Evolutionary conservation across 23 red algal species (phyloP).

Genomic region (Gracilaria domingensis): DNA sequence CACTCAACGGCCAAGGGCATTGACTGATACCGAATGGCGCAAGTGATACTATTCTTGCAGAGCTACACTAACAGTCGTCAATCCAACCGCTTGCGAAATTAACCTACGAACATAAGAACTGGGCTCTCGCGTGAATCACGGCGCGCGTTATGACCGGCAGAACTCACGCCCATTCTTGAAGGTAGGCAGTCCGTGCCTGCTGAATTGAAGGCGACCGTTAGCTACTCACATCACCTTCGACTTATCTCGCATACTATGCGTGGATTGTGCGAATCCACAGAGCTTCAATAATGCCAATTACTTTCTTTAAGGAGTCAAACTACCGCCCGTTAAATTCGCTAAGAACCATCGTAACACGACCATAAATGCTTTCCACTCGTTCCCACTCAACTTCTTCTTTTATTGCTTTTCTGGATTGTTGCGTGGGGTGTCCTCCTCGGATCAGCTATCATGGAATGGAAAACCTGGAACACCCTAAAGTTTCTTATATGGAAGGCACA

Average conservation of each 20-base stretch:
- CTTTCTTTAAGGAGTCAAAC: background rate
- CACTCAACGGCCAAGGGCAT: background rate
- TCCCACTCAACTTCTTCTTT: background rate
- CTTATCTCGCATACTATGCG: too few species aligned
- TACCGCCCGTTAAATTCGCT: slow-evolving; percentile 1
- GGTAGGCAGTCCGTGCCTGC: background rate
- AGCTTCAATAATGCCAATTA: background rate
- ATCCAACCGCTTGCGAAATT: background rate
- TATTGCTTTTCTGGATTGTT: background rate
- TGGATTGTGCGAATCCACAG: background rate
- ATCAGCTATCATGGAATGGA: background rate
- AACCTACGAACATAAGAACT: background rate
- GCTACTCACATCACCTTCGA: background rate
- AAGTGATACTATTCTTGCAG: background rate
- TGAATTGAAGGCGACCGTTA: slow-evolving; percentile 20
- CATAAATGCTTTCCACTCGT: background rate
- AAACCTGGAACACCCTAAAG: too few species aligned
- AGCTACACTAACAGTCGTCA: background rate
- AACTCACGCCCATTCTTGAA: background rate
- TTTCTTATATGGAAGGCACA: too few species aligned
- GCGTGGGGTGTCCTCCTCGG: background rate
- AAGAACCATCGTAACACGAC: background rate
- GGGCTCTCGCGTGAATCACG: background rate
- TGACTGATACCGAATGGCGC: background rate
- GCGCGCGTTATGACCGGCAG: background rate